Conservation (phyloP, 345 rosid genomes). For the Hibiscus syriacus region DNA sequence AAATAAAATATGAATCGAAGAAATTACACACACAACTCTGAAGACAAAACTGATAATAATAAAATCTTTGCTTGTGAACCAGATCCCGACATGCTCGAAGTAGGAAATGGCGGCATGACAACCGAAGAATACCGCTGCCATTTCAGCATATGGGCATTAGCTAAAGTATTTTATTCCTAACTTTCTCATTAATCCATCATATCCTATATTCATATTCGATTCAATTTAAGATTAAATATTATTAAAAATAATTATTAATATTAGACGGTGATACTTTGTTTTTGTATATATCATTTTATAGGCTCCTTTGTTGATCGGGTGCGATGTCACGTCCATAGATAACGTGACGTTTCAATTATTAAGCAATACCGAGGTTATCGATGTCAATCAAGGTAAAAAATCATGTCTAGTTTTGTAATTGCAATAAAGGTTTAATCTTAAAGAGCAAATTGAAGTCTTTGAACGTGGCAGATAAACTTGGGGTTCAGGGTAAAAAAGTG, state of each 20-base stretch:
- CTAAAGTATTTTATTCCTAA: slow-evolving; percentile 27
- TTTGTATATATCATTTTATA: neutral
- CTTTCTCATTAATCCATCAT: neutral
- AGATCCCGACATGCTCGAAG: slow-evolving; percentile 82
- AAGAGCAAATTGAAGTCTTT: neutral
- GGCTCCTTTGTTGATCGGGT: slow-evolving; percentile 59
- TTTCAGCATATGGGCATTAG: slow-evolving; percentile 68
- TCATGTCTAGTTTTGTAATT: neutral
- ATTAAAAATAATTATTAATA: too few species aligned
- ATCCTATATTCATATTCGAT: neutral
- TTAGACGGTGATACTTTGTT: neutral
- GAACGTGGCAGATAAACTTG: slow-evolving; percentile 35
- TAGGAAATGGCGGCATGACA: slow-evolving; percentile 72
- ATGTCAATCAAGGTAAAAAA: slow-evolving; percentile 50
- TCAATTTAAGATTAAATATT: too few species aligned
- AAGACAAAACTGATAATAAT: too few species aligned
- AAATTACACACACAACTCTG: neutral
- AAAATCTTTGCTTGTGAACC: neutral
- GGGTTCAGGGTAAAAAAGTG: slow-evolving; percentile 56
- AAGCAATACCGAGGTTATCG: slow-evolving; percentile 47
- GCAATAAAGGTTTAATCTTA: neutral
- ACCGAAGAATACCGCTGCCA: slow-evolving; percentile 54
- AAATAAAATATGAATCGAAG: neutral
- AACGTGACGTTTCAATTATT: slow-evolving; percentile 27
- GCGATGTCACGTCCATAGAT: slow-evolving; percentile 41